These are phyloP conservation scores for Eurotiales sp. DNA, from an alignment of 2,329 filamentous ascomycete species.

Conservation along the genomic window DNA sequence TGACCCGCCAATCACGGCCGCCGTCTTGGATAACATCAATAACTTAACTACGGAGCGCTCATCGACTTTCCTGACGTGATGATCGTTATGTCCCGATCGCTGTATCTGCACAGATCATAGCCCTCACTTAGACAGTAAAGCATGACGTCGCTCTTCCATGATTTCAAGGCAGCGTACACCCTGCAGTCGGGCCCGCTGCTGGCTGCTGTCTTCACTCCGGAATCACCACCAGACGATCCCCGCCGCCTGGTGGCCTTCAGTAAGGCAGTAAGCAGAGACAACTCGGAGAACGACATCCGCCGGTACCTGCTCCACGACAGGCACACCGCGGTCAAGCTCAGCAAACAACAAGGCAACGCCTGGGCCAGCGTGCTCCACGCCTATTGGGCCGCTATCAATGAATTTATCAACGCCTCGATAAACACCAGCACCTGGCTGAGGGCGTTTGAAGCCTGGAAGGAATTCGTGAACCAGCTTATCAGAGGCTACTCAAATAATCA, in stretches of 20 bases:
- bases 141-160: constrained; percentile 71
- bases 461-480: constrained; percentile 70
- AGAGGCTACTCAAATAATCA: constrained; percentile 73
- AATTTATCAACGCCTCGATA: constrained; percentile 65
- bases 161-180: constrained; percentile 68
- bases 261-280: constrained; percentile 64
- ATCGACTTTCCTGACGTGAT: too few species aligned
- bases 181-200: constrained; percentile 67
- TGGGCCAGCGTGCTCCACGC: constrained; percentile 82
- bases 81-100: too few species aligned
- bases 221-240: constrained; percentile 59
- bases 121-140: too few species aligned
- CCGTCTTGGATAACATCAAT: background rate
- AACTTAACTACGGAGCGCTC: too few species aligned
- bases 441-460: constrained; percentile 86
- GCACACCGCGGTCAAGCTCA: constrained; percentile 51
- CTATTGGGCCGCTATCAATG: constrained; percentile 79
- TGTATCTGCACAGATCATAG: too few species aligned
- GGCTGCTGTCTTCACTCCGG: constrained; percentile 70
- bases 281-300: constrained; percentile 66
- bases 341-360: constrained; percentile 66
- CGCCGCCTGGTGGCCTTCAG: constrained; percentile 67
- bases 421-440: constrained; percentile 66
- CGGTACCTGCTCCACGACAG: constrained; percentile 65
- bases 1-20: constrained; percentile 11